These are phyloP conservation scores for Lanmaoa pseudosensibilis DNA, from an alignment of 768 basidiomycete genomes.

Conservation along the genomic window DNA sequence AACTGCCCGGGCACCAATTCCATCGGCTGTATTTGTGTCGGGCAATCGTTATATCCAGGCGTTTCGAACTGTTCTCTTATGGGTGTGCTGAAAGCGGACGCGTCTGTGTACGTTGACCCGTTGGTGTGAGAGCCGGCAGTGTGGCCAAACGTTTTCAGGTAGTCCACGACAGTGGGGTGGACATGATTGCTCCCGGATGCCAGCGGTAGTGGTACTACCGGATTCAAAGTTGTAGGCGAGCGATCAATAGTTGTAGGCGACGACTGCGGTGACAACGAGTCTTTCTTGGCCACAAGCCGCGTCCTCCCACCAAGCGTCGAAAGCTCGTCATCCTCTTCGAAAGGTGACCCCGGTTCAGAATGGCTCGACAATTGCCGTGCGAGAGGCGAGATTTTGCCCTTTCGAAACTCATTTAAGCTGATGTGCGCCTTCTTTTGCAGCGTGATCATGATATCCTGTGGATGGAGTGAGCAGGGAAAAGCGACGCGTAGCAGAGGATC, in stretches of 20 bases:
- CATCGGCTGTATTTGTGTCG: constrained; percentile 31
- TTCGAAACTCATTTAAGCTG: constrained; percentile 62
- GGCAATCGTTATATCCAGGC: constrained; percentile 21
- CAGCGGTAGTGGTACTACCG: constrained; percentile 70
- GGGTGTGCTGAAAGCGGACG: constrained; percentile 28
- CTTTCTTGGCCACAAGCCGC: constrained; percentile 61
- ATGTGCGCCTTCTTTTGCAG: constrained; percentile 65
- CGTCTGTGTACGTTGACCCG: constrained; percentile 25
- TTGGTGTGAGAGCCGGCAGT: constrained; percentile 19
- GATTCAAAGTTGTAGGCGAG: constrained; percentile 70
- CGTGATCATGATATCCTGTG: constrained; percentile 61
- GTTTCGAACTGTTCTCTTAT: constrained; percentile 26
- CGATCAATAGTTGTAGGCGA: constrained; percentile 46
- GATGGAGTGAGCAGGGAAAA: constrained; percentile 9
- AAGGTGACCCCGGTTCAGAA: constrained; percentile 43
- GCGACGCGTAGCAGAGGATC: background rate
- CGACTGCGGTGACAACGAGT: constrained; percentile 53
- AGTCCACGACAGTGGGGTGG: constrained; percentile 66
- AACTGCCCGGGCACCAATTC: constrained; percentile 39
- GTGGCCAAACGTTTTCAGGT: constrained; percentile 60
- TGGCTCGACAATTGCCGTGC: constrained; percentile 35
- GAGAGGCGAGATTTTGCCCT: constrained; percentile 51
- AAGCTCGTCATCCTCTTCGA: constrained; percentile 62
- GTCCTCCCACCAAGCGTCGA: constrained; percentile 66
- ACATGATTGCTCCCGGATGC: constrained; percentile 50